phyloP scores from a whole-genome alignment of 768 basidiomycete species.

The Serpula lacrymans region DNA sequence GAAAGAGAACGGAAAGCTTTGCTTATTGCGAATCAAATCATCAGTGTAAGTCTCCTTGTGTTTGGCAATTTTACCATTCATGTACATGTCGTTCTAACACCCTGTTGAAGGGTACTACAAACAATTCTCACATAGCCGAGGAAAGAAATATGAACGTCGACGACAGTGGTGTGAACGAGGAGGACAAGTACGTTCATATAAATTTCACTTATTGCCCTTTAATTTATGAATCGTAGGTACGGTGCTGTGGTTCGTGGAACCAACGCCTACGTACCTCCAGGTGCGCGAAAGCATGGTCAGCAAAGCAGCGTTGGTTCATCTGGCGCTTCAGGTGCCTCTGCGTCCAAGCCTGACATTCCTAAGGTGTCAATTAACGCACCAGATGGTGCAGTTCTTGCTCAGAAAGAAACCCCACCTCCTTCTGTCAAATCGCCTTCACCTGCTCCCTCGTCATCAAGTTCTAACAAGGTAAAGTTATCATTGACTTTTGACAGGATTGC shows the following conservation, averaged over 20 bases:
- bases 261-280: conserved; percentile 93
- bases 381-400: conserved; percentile 54
- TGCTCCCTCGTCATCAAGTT: conserved; percentile 43
- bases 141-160: conserved; percentile 69
- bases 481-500: neutral
- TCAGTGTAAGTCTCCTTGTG: conserved; percentile 55
- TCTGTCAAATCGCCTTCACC: conserved; percentile 65
- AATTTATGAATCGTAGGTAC: conserved; percentile 55
- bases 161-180: conserved; percentile 81
- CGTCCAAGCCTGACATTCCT: conserved; percentile 49
- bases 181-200: conserved; percentile 75
- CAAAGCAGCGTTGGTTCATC: conserved; percentile 21
- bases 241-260: conserved; percentile 86
- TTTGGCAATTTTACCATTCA: conserved; percentile 2
- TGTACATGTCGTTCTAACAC: conserved; percentile 8
- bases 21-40: conserved; percentile 87
- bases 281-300: conserved; percentile 58
- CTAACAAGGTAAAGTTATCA: conserved; percentile 45
- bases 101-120: conserved; percentile 48
- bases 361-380: conserved; percentile 76
- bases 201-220: conserved; percentile 12
- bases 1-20: conserved; percentile 86
- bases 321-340: conserved; percentile 22
- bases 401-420: conserved; percentile 40
- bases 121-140: conserved; percentile 86